A percentile compares a stretch with the other conserved stretches of the same genome.
Evolutionary conservation across 768 basidiomycete genomes (phyloP).

Genomic region (Piloderma croceum): DNA sequence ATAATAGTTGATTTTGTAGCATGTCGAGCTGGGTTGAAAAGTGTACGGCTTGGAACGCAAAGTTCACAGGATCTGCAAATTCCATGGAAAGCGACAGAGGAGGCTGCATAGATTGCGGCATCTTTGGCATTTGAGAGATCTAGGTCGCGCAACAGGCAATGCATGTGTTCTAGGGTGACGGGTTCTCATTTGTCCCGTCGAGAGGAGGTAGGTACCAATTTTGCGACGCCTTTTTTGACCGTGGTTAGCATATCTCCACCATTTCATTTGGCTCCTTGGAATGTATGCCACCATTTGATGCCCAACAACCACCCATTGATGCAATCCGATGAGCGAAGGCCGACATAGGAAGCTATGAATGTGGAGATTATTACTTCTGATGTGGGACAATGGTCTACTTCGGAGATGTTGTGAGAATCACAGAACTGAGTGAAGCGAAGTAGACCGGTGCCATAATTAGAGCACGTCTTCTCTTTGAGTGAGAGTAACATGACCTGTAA

Average conservation of each 20-base stretch:
- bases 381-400: conserved; percentile 10
- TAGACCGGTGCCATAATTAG: conserved; percentile 16
- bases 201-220: conserved; percentile 13
- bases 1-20: conserved; percentile 1
- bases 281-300: conserved; percentile 17
- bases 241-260: conserved; percentile 8
- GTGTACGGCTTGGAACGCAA: conserved; percentile 8
- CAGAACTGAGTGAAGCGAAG: conserved; percentile 19
- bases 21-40: conserved; percentile 9
- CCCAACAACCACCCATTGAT: conserved; percentile 19
- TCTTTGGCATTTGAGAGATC: conserved; percentile 23
- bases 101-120: conserved; percentile 32
- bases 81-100: conserved; percentile 30
- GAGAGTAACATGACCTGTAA: too few relatives aligned
- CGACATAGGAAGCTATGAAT: conserved; percentile 8
- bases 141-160: conserved; percentile 15
- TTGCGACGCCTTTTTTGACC: conserved; percentile 14
- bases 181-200: conserved; percentile 22
- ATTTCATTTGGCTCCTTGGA: conserved; percentile 15
- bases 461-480: conserved; percentile 4
- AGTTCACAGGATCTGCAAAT: conserved; percentile 28
- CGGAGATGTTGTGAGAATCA: conserved; percentile 6
- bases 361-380: conserved; percentile 9
- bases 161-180: conserved; percentile 30
- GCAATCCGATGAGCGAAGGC: neutral